Base-by-base conservation (phyloP, 176 grass and related monocot genomes). In the Triticum timopheevii region DNA sequence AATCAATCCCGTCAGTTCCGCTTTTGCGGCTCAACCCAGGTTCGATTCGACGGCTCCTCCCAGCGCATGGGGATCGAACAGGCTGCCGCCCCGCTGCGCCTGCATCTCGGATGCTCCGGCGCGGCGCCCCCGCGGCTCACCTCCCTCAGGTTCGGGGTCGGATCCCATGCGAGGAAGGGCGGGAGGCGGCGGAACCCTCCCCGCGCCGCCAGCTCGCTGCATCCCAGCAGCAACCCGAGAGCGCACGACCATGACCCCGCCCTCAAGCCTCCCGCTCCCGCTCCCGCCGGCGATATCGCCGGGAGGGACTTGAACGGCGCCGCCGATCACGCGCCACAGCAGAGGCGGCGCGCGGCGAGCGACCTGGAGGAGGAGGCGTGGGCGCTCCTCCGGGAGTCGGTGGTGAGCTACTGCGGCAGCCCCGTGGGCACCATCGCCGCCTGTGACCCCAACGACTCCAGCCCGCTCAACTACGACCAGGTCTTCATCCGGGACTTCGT, bases 401-500 rank as follows among this genome's bases (percentile, higher is more conserved):
- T 91, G 82, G 92, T 93, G 59, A 80, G 35, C 75, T 97, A 97
- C 82, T 97, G 95, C 82, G 92, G 95, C 24, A 88, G 90, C 72
- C 92, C 90, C 7, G 92, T 97, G 65, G 92, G 95, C 65, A 97
- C 95, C 69, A 97, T 97, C 78, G 95, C 95, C 8, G 95, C 95
- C 25, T 93, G 90, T 20, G 92, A 97, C 71, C 95, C 95, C 31
- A 89, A 89, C 59, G 95, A 93, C 86, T 47, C 88, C 86, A 93
- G 56, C 82, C 86, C 90, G 45, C 80, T 94, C 76, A 97, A 97
- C 90, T 97, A 95, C 87, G 92, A 94, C 90, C 95, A 95, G 63
- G 92, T 97, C 9, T 97, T 97, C 79, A 97, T 95, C 84, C 75
- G 95, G 75, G 95, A 97, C 81, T 97, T 97, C 73, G 90, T 97